phyloP scores from a whole-genome alignment of 163 green algal genomes.

The Chloromonas sp. region DNA sequence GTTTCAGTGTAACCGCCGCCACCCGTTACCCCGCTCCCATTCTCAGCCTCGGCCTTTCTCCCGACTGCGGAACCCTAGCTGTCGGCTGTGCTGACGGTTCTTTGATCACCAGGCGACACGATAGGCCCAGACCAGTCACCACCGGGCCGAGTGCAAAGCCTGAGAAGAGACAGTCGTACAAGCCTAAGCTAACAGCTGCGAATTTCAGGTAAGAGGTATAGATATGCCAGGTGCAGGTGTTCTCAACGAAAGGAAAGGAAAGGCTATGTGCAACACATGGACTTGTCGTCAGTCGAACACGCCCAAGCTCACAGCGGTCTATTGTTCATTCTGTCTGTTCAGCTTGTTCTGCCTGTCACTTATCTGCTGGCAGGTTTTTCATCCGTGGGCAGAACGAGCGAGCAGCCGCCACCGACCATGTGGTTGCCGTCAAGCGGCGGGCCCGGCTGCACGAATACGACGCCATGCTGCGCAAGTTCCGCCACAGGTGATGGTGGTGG shows the following conservation, averaged over 20 bases:
- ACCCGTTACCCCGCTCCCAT: conserved; percentile 77
- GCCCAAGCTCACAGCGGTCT: not conserved
- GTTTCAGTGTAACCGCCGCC: conserved; percentile 74
- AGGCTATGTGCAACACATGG: not conserved
- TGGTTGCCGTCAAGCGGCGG: conserved; percentile 39
- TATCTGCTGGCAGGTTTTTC: conserved; percentile 60
- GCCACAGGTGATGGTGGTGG: conserved; percentile 19
- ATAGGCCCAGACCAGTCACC: conserved; percentile 14
- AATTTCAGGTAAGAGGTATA: conserved; percentile 46
- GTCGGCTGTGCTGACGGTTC: conserved; percentile 80
- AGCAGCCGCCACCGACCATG: conserved; percentile 50
- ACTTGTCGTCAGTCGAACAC: not conserved
- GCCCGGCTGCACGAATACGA: conserved; percentile 67
- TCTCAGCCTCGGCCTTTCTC: conserved; percentile 64
- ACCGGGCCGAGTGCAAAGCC: conserved; percentile 5
- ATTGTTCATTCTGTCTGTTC: not conserved
- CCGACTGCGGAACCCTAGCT: conserved; percentile 65
- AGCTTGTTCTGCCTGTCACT: too few relatives aligned
- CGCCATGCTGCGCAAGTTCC: conserved; percentile 72
- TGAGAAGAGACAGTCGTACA: not conserved
- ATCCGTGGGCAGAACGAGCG: conserved; percentile 65
- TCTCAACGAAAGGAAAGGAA: not conserved
- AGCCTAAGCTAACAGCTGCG: conserved; percentile 51
- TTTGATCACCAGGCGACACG: conserved; percentile 71
- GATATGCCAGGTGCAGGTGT: not conserved